phyloP scores from a whole-genome alignment of 108 stramenopile genomes.

The Chaetoceros tenuissimus region DNA sequence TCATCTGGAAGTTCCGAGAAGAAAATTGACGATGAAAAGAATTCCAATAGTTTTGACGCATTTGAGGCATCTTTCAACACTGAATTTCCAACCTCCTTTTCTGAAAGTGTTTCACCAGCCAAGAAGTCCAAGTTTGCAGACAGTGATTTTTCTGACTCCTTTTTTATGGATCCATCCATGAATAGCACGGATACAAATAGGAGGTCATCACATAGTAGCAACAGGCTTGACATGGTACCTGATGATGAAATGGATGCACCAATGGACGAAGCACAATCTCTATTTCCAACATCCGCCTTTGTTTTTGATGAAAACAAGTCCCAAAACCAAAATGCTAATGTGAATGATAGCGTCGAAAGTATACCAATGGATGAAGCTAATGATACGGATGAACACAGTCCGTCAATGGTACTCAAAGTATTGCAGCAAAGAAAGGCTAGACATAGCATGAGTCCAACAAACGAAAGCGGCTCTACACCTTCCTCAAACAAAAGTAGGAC shows the following conservation, averaged over 20 bases:
- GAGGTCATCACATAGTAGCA: not conserved
- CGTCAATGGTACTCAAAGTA: constrained; percentile 8
- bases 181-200: not conserved
- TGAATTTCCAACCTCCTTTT: constrained; percentile 53
- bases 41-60: constrained; percentile 62
- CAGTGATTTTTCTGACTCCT: constrained; percentile 51
- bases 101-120: constrained; percentile 14
- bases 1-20: not conserved
- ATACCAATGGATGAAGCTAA: not conserved
- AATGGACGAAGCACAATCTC: not conserved
- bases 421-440: not conserved
- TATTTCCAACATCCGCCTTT: not conserved
- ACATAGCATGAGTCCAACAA: constrained; percentile 13
- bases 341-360: not conserved
- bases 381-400: not conserved
- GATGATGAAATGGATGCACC: constrained; percentile 4
- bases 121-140: not conserved
- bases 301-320: not conserved
- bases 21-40: constrained; percentile 3
- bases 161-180: constrained; percentile 26
- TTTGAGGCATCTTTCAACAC: constrained; percentile 74
- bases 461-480: no score
- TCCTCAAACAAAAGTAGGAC: not conserved
- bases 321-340: not conserved
- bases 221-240: not conserved